Base-by-base conservation (phyloP, 2,329 filamentous ascomycete species). In the Annulohypoxylon truncatum region DNA sequence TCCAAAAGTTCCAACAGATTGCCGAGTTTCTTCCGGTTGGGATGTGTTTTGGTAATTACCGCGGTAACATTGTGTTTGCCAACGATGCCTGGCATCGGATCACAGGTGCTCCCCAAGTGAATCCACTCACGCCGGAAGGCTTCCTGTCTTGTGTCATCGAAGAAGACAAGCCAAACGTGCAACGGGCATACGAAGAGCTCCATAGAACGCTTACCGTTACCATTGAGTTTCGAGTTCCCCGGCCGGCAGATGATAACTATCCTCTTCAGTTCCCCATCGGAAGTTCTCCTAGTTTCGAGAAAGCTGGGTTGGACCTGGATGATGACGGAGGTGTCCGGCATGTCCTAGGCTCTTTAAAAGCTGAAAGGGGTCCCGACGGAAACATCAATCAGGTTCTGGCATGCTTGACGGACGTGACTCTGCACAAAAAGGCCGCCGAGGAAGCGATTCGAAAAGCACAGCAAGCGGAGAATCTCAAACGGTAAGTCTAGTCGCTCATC, bases 1-100 rank as follows among this genome's bases (percentile, higher is more conserved):
- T 90, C 60, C 86, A 87, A 29, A 87, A 89, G 58, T 92, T 93
- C 69, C 88, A 89, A 6, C 83, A 87, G 4, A 90, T 93, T 78
- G 89, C 90, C 1, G 90, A 92, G 71, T 89, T 92, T 54, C 89
- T 91, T 1, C 91, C 91, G 0, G 88, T 92, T 1, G 91, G 91
- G 15, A 89, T 93, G 79, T 92, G 90, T 72, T 91, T 93, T 63
- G 87, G 89, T 9, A 86, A 91, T 72, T 82, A 84, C 1, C 80
- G 84, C 51, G 91, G 90, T 10, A 84, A 85, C 38, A 86, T 93
- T 61, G 87, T 85, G 0, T 93, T 90, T 74, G 90, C 89, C 64
- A 94, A 94, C 72, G 86, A 91, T 52, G 87, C 89, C 7, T 93
- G 83, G 81, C 82, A 84, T 70, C 80, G 81, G 38, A 85, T 87